Evolutionary conservation across 1,284 basidiomycete genomes (phyloP).

Genomic region (Ceratobasidium papillatum): DNA sequence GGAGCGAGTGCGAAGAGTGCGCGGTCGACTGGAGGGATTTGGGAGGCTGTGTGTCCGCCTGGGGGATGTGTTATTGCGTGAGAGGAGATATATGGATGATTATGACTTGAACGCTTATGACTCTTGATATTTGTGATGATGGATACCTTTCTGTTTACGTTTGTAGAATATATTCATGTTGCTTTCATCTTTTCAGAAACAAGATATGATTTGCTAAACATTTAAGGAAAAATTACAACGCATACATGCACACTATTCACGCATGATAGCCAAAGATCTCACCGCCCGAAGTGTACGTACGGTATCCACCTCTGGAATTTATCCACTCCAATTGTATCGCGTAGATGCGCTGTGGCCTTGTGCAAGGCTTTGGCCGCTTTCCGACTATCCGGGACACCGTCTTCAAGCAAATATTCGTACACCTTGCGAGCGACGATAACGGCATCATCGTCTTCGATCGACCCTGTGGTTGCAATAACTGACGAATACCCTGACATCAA

Average conservation of each 20-base stretch:
- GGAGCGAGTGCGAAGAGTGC: background rate
- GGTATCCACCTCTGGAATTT: background rate
- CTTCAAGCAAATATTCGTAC: background rate
- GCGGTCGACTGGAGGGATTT: background rate
- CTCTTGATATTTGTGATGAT: background rate
- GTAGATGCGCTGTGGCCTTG: background rate
- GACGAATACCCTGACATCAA: background rate
- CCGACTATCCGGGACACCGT: background rate
- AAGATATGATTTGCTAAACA: too few species aligned
- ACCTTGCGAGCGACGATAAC: background rate
- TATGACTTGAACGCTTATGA: slow-evolving; percentile 2
- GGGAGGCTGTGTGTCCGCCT: slow-evolving; percentile 33
- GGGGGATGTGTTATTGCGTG: slow-evolving; percentile 36
- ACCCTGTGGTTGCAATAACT: background rate
- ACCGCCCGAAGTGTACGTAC: background rate
- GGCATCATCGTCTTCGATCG: background rate
- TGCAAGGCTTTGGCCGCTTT: background rate
- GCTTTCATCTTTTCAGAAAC: too few species aligned
- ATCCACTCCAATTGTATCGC: background rate
- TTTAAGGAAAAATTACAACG: too few species aligned
- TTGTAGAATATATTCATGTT: slow-evolving; percentile 10
- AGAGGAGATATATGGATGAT: background rate
- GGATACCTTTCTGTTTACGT: slow-evolving; percentile 7
- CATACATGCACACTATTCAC: too few species aligned
- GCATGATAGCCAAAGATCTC: too few species aligned